Evolutionary conservation across 352 stramenopile species (phyloP).

Genomic region (Plasmopara viticola): DNA sequence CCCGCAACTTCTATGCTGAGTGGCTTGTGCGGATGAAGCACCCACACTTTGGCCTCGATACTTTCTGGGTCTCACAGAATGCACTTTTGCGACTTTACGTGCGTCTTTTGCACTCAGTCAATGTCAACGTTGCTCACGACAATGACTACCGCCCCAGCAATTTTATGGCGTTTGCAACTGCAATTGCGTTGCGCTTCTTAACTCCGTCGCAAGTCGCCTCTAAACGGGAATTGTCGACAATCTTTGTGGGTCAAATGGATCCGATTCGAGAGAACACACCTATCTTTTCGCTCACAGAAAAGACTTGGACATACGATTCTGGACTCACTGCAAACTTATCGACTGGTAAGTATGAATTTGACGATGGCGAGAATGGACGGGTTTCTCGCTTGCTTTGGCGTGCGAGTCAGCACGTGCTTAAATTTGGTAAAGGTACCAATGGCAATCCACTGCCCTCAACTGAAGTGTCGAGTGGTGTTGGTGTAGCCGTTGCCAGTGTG

Average conservation of each 20-base stretch:
- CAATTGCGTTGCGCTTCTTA: constrained; percentile 43
- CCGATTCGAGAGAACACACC: constrained; percentile 31
- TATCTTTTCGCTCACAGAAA: constrained; percentile 28
- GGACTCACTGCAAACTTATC: constrained; percentile 38
- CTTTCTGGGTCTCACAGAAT: constrained; percentile 93
- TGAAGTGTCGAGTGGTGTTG: constrained; percentile 29
- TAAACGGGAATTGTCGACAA: not conserved
- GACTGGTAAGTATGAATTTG: constrained; percentile 55
- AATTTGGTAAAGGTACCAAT: constrained; percentile 33
- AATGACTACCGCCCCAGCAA: constrained; percentile 24
- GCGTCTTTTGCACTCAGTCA: constrained; percentile 32
- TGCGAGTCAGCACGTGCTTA: constrained; percentile 22
- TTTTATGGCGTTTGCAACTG: constrained; percentile 51
- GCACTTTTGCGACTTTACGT: constrained; percentile 48
- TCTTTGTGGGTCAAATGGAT: constrained; percentile 50
- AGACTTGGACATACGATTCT: constrained; percentile 44
- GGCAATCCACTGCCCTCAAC: constrained; percentile 19
- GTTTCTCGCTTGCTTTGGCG: constrained; percentile 22
- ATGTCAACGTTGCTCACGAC: constrained; percentile 15
- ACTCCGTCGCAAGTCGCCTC: constrained; percentile 38
- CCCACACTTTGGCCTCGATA: constrained; percentile 84
- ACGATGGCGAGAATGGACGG: constrained; percentile 32
- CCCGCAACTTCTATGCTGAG: constrained; percentile 58
- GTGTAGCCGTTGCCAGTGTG: constrained; percentile 32
- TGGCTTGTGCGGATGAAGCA: constrained; percentile 85